phyloP scores from a whole-genome alignment of 129 eudicot species.

The Kitagawia praeruptora region DNA sequence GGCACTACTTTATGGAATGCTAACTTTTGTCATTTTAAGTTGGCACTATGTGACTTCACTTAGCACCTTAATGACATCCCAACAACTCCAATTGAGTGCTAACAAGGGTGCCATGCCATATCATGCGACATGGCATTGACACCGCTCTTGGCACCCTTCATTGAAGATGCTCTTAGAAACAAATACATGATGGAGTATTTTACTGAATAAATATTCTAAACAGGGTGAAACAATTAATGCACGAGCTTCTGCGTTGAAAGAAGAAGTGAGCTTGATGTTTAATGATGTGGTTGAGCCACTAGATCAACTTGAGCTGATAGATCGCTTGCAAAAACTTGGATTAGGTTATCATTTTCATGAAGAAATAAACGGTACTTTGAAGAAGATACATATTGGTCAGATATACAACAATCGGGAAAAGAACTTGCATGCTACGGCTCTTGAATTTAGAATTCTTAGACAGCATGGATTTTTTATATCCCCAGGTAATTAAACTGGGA shows the following conservation, averaged over 20 bases:
- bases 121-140: no score
- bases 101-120: no score
- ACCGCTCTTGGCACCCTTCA: no score
- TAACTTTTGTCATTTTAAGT: no score
- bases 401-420: neutral
- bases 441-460: neutral
- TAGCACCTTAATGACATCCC: no score
- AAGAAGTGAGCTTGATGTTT: neutral
- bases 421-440: neutral
- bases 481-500: neutral
- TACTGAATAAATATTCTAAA: neutral
- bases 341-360: conserved; percentile 22
- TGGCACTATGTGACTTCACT: no score
- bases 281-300: neutral
- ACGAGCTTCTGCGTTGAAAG: neutral
- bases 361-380: conserved; percentile 7
- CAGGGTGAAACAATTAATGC: neutral
- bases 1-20: no score
- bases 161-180: neutral
- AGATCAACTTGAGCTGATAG: conserved; percentile 13
- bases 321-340: conserved; percentile 26
- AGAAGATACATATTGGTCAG: neutral
- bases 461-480: neutral
- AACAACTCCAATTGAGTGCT: no score
- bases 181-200: neutral